Evolutionary conservation across 306 rosid species (phyloP).

Genomic region (Trifolium repens): DNA sequence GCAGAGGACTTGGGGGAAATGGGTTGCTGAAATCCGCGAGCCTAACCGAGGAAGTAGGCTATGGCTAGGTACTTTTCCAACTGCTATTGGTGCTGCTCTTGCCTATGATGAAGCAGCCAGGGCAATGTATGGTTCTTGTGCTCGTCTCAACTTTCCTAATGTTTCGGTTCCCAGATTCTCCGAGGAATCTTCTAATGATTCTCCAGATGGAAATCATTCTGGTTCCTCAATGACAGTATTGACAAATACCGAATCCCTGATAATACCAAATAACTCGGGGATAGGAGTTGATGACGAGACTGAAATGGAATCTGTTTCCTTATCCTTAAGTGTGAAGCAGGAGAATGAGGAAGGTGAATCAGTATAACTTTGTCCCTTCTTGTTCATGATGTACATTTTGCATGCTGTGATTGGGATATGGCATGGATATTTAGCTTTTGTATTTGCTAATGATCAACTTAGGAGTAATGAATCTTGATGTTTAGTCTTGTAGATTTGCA

Average conservation of each 20-base stretch:
- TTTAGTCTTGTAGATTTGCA: slow-evolving; percentile 36
- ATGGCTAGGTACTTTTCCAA: slow-evolving; percentile 79
- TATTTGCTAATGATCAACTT: slow-evolving; percentile 38
- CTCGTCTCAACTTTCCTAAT: slow-evolving; percentile 85
- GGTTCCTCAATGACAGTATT: slow-evolving; percentile 43
- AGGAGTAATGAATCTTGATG: slow-evolving; percentile 37
- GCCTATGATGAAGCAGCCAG: slow-evolving; percentile 90
- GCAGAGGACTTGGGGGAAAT: slow-evolving; percentile 96
- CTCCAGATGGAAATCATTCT: slow-evolving; percentile 36
- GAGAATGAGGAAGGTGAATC: slow-evolving; percentile 52
- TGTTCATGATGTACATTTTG: slow-evolving; percentile 49
- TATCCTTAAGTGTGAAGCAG: slow-evolving; percentile 44
- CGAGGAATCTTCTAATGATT: slow-evolving; percentile 46
- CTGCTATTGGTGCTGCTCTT: slow-evolving; percentile 85
- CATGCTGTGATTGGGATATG: slow-evolving; percentile 26
- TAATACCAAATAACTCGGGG: slow-evolving; percentile 49
- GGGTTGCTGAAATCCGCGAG: slow-evolving; percentile 88
- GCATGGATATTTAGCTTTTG: slow-evolving; percentile 35
- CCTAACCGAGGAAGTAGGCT: slow-evolving; percentile 83
- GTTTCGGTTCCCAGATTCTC: slow-evolving; percentile 56
- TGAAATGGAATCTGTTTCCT: slow-evolving; percentile 46
- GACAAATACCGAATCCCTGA: slow-evolving; percentile 49
- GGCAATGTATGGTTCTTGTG: slow-evolving; percentile 73
- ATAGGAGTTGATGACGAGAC: slow-evolving; percentile 39
- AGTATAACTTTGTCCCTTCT: slow-evolving; percentile 32